These are phyloP conservation scores for Aphanomyces euteiches DNA, from an alignment of 352 stramenopile species.

Conservation along the genomic window DNA sequence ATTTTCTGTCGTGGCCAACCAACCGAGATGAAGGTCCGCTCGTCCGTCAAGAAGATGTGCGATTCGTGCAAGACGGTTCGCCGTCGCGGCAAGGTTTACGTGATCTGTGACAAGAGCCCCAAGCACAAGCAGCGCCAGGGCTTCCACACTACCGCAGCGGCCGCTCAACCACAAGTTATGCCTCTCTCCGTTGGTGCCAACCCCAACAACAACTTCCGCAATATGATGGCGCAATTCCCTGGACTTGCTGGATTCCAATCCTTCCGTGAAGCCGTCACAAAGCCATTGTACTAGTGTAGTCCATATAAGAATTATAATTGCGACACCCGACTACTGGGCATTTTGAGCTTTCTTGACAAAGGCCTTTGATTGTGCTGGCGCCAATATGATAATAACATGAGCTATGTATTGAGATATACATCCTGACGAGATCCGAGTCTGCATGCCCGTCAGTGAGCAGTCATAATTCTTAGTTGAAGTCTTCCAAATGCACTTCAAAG, in stretches of 20 bases:
- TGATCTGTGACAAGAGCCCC: conserved; percentile 87
- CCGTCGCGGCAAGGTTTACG: conserved; percentile 81
- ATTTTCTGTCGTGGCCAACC: background rate
- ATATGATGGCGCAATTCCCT: conserved; percentile 91
- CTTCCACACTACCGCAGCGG: conserved; percentile 73
- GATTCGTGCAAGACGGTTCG: conserved; percentile 88
- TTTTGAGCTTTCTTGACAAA: too few relatives aligned
- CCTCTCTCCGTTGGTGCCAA: conserved; percentile 43
- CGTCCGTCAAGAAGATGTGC: conserved; percentile 89
- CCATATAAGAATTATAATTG: conserved; percentile 1
- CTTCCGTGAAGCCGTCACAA: conserved; percentile 59
- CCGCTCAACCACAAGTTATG: conserved; percentile 25
- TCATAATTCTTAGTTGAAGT: conserved; percentile 13
- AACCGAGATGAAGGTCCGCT: conserved; percentile 86
- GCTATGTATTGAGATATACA: too few relatives aligned
- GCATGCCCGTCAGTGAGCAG: too few relatives aligned
- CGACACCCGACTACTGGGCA: too few relatives aligned
- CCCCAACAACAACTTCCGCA: conserved; percentile 89
- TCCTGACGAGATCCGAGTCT: too few relatives aligned
- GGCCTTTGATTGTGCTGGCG: background rate
- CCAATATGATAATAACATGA: too few relatives aligned
- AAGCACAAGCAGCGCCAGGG: conserved; percentile 93
- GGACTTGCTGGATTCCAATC: conserved; percentile 68
- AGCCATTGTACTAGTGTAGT: conserved; percentile 26
- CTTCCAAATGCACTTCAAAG: conserved; percentile 28